Conservation (phyloP, 495 filamentous ascomycete genomes). For the Aspergillus bridgeri region DNA sequence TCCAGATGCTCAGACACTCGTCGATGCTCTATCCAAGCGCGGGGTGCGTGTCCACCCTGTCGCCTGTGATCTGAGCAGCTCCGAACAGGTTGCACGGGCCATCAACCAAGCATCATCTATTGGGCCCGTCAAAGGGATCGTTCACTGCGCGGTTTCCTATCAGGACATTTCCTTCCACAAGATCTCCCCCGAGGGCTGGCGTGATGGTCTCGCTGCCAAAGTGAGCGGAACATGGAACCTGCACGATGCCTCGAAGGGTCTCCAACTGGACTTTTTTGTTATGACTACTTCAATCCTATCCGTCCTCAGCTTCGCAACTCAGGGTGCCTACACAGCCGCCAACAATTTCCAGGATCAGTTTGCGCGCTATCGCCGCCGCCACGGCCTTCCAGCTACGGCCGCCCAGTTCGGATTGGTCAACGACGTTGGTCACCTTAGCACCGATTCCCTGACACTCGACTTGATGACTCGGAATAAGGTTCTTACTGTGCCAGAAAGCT, state of each 20-base stretch:
- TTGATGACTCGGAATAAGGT: background rate
- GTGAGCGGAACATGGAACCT: background rate
- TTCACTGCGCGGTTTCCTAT: background rate
- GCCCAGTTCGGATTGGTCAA: background rate
- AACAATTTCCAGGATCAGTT: conserved; percentile 3
- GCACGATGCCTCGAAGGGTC: background rate
- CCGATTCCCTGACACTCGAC: too few relatives aligned
- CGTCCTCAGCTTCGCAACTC: background rate
- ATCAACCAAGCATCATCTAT: background rate
- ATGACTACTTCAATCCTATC: background rate
- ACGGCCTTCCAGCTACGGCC: background rate
- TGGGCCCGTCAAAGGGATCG: background rate
- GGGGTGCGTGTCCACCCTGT: background rate
- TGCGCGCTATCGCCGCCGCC: background rate
- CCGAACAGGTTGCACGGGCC: background rate
- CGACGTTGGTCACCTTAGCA: background rate
- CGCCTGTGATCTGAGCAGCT: background rate
- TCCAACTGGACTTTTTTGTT: conserved; percentile 2
- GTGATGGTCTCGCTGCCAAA: background rate
- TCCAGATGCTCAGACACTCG: background rate
- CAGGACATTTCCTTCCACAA: background rate
- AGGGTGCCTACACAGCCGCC: conserved; percentile 3
- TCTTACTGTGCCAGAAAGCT: background rate
- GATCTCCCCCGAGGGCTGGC: background rate
- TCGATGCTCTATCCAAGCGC: background rate